Evolutionary conservation across 495 filamentous ascomycete genomes (phyloP), one percentile per base, ranked within the genome.

Genomic region (Chaetomium fimeti): DNA sequence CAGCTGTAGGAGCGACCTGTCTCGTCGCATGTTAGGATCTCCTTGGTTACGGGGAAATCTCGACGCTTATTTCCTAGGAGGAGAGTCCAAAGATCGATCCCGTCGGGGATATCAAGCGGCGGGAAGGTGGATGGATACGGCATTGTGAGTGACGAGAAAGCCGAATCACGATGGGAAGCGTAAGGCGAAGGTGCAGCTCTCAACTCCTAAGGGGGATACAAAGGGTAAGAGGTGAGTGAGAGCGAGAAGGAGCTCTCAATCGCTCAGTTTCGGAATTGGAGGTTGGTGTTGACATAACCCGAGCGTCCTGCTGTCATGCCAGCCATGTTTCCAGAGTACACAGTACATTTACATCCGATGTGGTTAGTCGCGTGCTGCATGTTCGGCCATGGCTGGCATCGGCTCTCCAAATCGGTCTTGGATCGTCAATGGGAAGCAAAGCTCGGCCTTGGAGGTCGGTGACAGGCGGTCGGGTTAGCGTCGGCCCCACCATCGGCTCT

Each of bases 21-120:
- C 54, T 89, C 84, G 61, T 87, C 84, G 78, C 95, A 91, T 61
- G 85, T 79, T 75, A 91, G 92, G 71, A 97, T 89, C 60, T 89
- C 92, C 45, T 72, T 72, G 54, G 70, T 63, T 11, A 27, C 22
- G n/a, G 70, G 64, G 27, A 74, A 74, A 27, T 56, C 51, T 32
- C 60, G 13, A 6, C 38, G 36, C 16, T 13, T 29, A 53, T 64
- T 28, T 0, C 28, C 52, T 72, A 97, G 93, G 11, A 98, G 72
- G 53, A 95, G 88, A 0, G 80, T 78, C 86, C 87, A 94, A 24
- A 96, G 62, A 72, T 93, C 91, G 51, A 85, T 65, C 24, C 58
- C 55, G 32, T 82, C 68, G 0, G 91, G 91, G 52, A 93, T 86
- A 49, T 83, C 76, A 40, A 92, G 57, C 0, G 72, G 68, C 3